A percentile compares a stretch with the other conserved stretches of the same genome.
Conservation (phyloP, 768 basidiomycete genomes). For the Hortiboletus campestris region DNA sequence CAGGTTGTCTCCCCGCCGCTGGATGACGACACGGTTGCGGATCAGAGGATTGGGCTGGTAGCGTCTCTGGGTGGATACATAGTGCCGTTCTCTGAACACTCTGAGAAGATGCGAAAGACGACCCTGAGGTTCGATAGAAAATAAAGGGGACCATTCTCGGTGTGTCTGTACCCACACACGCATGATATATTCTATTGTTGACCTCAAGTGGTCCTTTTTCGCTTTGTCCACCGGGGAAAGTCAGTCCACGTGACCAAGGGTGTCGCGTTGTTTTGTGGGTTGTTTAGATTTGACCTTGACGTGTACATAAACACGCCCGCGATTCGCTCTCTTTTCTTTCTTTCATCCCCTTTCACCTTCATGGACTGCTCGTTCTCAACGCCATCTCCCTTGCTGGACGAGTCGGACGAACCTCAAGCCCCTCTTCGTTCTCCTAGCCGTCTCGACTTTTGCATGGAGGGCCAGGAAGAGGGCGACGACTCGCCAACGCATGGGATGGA, state of each 20-base stretch:
- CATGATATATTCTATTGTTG: conserved; percentile 8
- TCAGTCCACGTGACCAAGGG: conserved; percentile 26
- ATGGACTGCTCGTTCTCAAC: conserved; percentile 13
- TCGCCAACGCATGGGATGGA: conserved; percentile 7
- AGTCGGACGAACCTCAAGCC: conserved; percentile 9
- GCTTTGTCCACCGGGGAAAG: conserved; percentile 7
- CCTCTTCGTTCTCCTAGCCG: conserved; percentile 49
- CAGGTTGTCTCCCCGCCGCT: conserved; percentile 62
- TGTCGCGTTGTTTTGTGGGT: conserved; percentile 20
- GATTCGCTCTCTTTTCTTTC: background rate
- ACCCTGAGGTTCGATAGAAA: conserved; percentile 28
- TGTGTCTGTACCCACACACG: conserved; percentile 22
- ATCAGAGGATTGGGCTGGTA: conserved; percentile 29
- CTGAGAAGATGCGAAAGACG: conserved; percentile 38
- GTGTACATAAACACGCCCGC: conserved; percentile 8
- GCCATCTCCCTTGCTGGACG: conserved; percentile 6
- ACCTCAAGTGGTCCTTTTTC: background rate
- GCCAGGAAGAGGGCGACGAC: background rate
- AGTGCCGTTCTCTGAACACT: conserved; percentile 41
- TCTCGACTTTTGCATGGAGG: conserved; percentile 38
- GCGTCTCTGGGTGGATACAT: conserved; percentile 38
- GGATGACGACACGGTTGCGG: conserved; percentile 21
- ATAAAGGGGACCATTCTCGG: conserved; percentile 5
- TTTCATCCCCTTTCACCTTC: background rate
- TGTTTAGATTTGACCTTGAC: conserved; percentile 17